A percentile compares a stretch with the other conserved stretches of the same genome.
Conservation (phyloP, 2,329 filamentous ascomycete genomes). For the Colletotrichum truncatum region DNA sequence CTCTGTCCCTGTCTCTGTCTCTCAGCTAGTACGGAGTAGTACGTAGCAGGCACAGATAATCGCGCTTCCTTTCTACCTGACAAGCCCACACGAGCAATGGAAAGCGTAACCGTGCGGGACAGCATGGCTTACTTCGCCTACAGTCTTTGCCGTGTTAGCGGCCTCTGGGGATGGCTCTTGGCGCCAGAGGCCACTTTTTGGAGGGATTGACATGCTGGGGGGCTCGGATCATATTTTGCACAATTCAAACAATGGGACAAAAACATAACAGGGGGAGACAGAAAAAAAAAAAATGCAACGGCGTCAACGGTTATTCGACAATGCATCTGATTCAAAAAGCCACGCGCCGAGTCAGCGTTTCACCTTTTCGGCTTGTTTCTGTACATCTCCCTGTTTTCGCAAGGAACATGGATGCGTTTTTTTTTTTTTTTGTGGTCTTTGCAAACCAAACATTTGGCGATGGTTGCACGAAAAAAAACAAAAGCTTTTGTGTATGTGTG, state of each 20-base stretch:
- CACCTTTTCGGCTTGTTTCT: constrained; percentile 9
- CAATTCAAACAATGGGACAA: constrained; percentile 6
- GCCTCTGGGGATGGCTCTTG: not conserved
- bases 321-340: constrained; percentile 12
- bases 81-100: too few relatives aligned
- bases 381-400: constrained; percentile 6
- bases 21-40: too few relatives aligned
- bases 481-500: too few relatives aligned
- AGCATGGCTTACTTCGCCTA: not conserved
- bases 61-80: too few relatives aligned
- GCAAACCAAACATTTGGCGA: constrained; percentile 21
- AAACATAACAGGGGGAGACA: not conserved
- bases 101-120: constrained; percentile 7
- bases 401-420: not conserved
- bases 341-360: constrained; percentile 24
- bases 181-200: not conserved
- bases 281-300: not conserved
- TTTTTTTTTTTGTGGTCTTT: not conserved
- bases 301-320: constrained; percentile 18
- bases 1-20: not conserved
- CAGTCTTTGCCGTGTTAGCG: constrained; percentile 21
- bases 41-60: too few relatives aligned
- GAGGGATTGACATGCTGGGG: not conserved
- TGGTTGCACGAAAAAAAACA: constrained; percentile 4
- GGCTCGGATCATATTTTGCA: constrained; percentile 22